These are phyloP conservation scores for Mucor lusitanicus DNA, from an alignment of 371 early-diverging fungal species.

Conservation along the genomic window DNA sequence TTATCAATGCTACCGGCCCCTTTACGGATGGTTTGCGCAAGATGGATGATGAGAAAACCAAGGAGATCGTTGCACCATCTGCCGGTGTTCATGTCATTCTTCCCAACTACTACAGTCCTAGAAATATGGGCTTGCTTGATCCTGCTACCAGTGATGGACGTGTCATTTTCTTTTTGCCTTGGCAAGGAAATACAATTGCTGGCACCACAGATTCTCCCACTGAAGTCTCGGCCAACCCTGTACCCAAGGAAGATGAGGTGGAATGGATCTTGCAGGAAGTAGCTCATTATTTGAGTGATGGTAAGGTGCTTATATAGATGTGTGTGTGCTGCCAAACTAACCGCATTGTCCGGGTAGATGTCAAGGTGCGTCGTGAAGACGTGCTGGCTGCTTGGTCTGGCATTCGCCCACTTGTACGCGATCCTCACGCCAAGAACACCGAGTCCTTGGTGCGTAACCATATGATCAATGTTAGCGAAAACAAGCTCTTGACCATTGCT, in stretches of 20 bases:
- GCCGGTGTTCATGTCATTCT: conserved; percentile 98
- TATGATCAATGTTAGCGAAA: conserved; percentile 86
- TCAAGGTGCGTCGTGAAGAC: conserved; percentile 94
- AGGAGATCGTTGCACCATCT: conserved; percentile 92
- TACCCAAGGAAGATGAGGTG: conserved; percentile 94
- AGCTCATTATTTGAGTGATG: conserved; percentile 81
- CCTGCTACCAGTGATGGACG: conserved; percentile 98
- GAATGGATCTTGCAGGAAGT: conserved; percentile 96
- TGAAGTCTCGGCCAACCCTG: conserved; percentile 76
- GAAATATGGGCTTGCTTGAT: conserved; percentile 97
- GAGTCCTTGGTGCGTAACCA: conserved; percentile 96
- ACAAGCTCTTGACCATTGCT: conserved; percentile 93
- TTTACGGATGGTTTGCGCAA: conserved; percentile 86
- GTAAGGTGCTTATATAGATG: too few relatives aligned
- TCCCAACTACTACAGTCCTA: conserved; percentile 92
- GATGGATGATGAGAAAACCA: conserved; percentile 76
- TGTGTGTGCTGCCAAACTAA: background rate
- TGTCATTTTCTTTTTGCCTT: conserved; percentile 99
- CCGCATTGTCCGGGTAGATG: conserved; percentile 40
- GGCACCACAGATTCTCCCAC: conserved; percentile 98
- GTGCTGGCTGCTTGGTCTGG: conserved; percentile 99
- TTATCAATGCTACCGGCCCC: conserved; percentile 82
- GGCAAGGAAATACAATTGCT: conserved; percentile 97
- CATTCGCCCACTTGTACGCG: conserved; percentile 97
- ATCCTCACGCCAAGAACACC: conserved; percentile 91